phyloP scores from a whole-genome alignment of 2,329 filamentous ascomycete genomes.

The Verticillium isaacii region DNA sequence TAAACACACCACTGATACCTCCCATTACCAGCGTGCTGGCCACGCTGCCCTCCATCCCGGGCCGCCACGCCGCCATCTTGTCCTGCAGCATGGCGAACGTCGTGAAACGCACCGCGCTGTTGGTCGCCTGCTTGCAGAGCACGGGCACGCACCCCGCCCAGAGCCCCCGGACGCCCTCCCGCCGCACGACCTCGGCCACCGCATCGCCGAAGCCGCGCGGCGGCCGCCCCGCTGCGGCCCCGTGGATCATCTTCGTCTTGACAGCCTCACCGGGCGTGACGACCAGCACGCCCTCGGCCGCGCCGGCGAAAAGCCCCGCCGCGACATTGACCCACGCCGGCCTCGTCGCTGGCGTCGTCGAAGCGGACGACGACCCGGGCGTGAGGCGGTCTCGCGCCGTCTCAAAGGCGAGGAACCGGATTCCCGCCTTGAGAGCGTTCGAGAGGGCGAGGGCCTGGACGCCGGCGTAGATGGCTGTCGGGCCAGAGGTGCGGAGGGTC shows the following conservation, averaged over 20 bases:
- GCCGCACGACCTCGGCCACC: neutral
- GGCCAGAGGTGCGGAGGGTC: neutral
- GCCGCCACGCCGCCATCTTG: conserved; percentile 1
- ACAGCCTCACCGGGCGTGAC: conserved; percentile 5
- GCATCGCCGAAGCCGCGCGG: neutral
- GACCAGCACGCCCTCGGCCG: conserved; percentile 1
- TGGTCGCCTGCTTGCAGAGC: conserved; percentile 3
- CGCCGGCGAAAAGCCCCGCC: conserved; percentile 4
- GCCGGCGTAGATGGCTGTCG: conserved; percentile 1
- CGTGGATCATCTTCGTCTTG: conserved; percentile 5
- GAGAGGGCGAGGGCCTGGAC: conserved; percentile 1
- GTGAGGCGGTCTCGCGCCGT: conserved; percentile 1
- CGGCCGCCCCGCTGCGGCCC: neutral
- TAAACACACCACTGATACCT: conserved; percentile 5
- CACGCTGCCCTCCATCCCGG: neutral
- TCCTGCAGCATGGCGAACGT: conserved; percentile 4
- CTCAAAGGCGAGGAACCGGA: conserved; percentile 3
- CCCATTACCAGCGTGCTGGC: conserved; percentile 2
- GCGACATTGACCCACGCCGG: conserved; percentile 6
- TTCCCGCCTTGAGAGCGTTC: conserved; percentile 2
- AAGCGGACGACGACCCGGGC: neutral
- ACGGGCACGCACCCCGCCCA: conserved; percentile 2
- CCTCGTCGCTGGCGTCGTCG: neutral
- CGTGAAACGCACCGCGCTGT: conserved; percentile 8
- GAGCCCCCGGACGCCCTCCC: conserved; percentile 2